Evolutionary conservation across 164 flowering plant genomes (phyloP), one percentile per base, ranked within the genome.

Genomic region (Platanus orientalis): DNA sequence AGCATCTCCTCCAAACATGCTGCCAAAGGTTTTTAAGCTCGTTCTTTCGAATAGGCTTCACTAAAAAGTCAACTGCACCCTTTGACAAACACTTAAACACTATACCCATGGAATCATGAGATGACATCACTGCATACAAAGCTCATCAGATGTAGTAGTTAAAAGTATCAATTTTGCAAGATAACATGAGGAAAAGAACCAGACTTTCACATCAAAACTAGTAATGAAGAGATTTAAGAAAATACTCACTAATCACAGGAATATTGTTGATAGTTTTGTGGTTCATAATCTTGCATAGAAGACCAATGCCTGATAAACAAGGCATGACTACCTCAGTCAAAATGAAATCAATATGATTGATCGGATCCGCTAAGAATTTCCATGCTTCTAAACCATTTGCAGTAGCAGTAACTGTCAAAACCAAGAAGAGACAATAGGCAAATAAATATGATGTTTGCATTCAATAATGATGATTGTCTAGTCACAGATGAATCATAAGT

Each of bases 371-470:
- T 21, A 91, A 70, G 23, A 81, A 70, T 73, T 75, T 79, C 97
- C 97, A 91, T 16, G 96, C 97, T 77, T 87, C 81, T 52, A 85
- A 42, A n/a, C 97, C 97, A 83, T 87, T 80, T 68, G 82, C 73
- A 17, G 68, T 86, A 52, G 80, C 77, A 36, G 64, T 76, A 71
- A 91, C 97, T 91, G 87, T 60, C 55, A 75, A 63, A 44, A 56
- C 2, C 55, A 47, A 36, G 42, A 36, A 36, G 42, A 36, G 42
- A 36, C 5, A 36, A 36, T 14, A 36, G 42, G 36, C 9, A 36
- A 36, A 10, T 36, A 36, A 7, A 36, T 7, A 36, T 36, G 42
- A 3, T 7, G 42, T 36, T n/a, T 36, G 42, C 12, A 14, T 36
- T 7, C 5, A 36, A 36, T 36, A 7, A 36, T 36, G 12, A 36